Evolutionary conservation across 345 rosid genomes (phyloP).

Genomic region (Iberis pinnata): DNA sequence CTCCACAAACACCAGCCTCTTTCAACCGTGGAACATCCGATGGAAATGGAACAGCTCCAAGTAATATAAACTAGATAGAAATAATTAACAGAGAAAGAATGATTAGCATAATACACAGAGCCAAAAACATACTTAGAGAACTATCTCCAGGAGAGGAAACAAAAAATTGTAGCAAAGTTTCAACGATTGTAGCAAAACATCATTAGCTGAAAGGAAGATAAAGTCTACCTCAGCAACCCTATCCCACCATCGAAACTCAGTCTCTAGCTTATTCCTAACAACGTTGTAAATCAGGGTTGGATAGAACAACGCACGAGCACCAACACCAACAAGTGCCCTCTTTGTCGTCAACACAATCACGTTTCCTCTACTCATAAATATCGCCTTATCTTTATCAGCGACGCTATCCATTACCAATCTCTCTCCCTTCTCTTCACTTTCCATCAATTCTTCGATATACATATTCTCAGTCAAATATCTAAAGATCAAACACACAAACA

Average conservation of each 20-base stretch:
- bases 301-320: conserved; percentile 89
- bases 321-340: conserved; percentile 77
- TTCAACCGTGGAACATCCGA: conserved; percentile 64
- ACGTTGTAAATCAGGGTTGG: conserved; percentile 87
- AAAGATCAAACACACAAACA: conserved; percentile 22
- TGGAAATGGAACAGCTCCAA: conserved; percentile 85
- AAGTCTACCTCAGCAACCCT: conserved; percentile 65
- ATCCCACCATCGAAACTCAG: conserved; percentile 99
- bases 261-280: conserved; percentile 78
- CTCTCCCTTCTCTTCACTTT: conserved; percentile 28
- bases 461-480: conserved; percentile 40
- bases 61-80: conserved; percentile 45
- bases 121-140: conserved; percentile 5
- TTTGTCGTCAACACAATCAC: conserved; percentile 40
- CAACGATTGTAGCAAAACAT: neutral
- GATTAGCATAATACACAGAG: conserved; percentile 8
- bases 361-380: conserved; percentile 24
- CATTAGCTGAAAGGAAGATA: neutral
- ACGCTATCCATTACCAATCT: conserved; percentile 24
- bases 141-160: neutral
- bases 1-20: conserved; percentile 68
- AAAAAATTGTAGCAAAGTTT: neutral
- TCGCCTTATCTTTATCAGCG: conserved; percentile 24
- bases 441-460: conserved; percentile 77
- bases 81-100: neutral